Evolutionary conservation across 164 flowering plant species (phyloP).

Genomic region (Vitis cinerea): DNA sequence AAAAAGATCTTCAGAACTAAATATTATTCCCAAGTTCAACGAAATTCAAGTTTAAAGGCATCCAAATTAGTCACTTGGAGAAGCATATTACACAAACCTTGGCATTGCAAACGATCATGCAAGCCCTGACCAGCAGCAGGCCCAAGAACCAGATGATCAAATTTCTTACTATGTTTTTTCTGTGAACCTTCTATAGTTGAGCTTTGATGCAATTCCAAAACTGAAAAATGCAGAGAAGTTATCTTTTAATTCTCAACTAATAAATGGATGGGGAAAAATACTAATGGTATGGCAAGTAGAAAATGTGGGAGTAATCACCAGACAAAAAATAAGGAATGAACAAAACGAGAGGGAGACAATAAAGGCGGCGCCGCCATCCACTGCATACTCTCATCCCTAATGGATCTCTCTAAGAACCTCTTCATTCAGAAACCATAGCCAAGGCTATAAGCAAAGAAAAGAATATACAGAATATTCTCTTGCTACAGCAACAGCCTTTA

Average conservation of each 20-base stretch:
- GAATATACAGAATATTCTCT: background rate
- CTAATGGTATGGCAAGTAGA: background rate
- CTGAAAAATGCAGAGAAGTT: conserved; percentile 27
- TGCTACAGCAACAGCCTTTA: background rate
- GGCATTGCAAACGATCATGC: conserved; percentile 81
- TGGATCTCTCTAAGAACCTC: background rate
- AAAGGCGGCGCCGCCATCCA: conserved; percentile 63
- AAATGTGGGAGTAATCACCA: conserved; percentile 34
- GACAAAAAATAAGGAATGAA: conserved; percentile 55
- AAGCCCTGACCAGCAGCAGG: conserved; percentile 90
- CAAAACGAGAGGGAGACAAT: conserved; percentile 54
- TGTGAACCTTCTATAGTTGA: conserved; percentile 19
- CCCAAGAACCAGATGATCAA: conserved; percentile 79
- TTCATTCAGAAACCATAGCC: background rate
- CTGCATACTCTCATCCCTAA: conserved; percentile 42
- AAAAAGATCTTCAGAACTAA: too few relatives aligned
- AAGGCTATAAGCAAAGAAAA: background rate
- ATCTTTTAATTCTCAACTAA: background rate
- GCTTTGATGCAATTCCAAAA: conserved; percentile 43
- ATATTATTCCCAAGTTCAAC: background rate
- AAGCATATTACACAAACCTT: conserved; percentile 40
- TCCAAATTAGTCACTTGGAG: background rate
- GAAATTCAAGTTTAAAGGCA: background rate
- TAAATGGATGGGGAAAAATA: background rate
- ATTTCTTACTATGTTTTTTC: conserved; percentile 40